A percentile compares a stretch with the other conserved stretches of the same genome.
Conservation (phyloP, 2,329 filamentous ascomycete species). For the Ophiocordyceps camponoti-saundersi region DNA sequence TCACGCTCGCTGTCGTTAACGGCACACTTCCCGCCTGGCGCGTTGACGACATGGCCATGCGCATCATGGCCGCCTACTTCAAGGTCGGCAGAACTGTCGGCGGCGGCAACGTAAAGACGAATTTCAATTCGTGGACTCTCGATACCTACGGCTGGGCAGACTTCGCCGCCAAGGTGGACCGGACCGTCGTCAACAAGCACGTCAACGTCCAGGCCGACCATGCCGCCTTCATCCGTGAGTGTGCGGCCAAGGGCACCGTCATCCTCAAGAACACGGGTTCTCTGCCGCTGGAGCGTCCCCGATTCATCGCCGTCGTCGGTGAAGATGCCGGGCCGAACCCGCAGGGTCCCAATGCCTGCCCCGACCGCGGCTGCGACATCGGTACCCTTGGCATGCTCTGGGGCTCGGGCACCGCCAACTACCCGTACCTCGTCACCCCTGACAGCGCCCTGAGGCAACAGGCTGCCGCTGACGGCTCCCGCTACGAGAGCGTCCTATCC, state of each 20-base stretch:
- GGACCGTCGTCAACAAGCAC: conserved; percentile 58
- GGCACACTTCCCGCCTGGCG: conserved; percentile 78
- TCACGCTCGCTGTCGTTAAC: conserved; percentile 77
- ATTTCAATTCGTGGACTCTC: conserved; percentile 76
- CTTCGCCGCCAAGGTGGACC: conserved; percentile 40
- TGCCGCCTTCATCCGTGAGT: conserved; percentile 52
- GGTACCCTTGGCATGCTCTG: conserved; percentile 60
- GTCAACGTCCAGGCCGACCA: conserved; percentile 74
- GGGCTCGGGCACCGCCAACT: conserved; percentile 59
- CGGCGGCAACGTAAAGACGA: conserved; percentile 35
- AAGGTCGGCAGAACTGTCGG: conserved; percentile 41
- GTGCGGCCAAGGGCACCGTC: conserved; percentile 67
- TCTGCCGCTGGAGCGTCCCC: conserved; percentile 65
- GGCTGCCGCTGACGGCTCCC: conserved; percentile 39
- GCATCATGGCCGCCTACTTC: conserved; percentile 59
- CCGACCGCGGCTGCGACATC: conserved; percentile 43
- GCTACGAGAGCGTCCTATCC: conserved; percentile 49
- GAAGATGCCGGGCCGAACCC: conserved; percentile 66
- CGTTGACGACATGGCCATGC: conserved; percentile 79
- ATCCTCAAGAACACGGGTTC: conserved; percentile 71
- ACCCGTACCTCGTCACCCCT: conserved; percentile 62
- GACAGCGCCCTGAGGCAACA: conserved; percentile 50
- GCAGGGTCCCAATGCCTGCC: conserved; percentile 63
- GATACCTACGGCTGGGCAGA: conserved; percentile 61
- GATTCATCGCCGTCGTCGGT: conserved; percentile 61